Percentiles rank a stretch among this genome's conserved stretches.
Evolutionary conservation across 2,329 filamentous ascomycete genomes (phyloP).

Genomic region (Aspergillus proliferans): DNA sequence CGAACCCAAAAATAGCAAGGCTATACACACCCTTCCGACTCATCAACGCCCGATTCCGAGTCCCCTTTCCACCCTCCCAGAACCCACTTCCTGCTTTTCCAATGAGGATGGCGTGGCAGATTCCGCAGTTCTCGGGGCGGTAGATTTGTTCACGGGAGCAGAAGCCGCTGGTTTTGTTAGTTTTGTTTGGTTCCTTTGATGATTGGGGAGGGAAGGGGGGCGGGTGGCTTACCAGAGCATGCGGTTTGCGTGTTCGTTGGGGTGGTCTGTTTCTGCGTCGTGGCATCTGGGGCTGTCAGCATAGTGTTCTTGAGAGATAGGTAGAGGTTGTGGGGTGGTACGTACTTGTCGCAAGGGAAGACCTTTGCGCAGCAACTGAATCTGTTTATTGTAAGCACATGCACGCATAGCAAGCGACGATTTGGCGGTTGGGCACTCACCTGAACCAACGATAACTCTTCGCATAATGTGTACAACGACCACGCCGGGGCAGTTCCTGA

Average conservation of each 20-base stretch:
- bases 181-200: neutral
- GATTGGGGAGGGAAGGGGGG: neutral
- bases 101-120: conserved; percentile 65
- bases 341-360: conserved; percentile 51
- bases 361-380: conserved; percentile 54
- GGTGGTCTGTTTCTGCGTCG: conserved; percentile 63
- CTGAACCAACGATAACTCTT: conserved; percentile 54
- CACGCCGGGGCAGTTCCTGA: conserved; percentile 48
- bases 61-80: conserved; percentile 83
- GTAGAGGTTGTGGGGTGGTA: conserved; percentile 2
- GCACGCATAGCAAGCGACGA: too few relatives aligned
- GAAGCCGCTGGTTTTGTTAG: conserved; percentile 47
- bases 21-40: conserved; percentile 54
- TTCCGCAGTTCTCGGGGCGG: conserved; percentile 65
- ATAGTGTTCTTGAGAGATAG: neutral
- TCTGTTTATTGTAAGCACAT: conserved; percentile 24
- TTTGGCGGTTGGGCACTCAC: conserved; percentile 20
- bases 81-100: conserved; percentile 64
- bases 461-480: conserved; percentile 49
- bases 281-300: conserved; percentile 54
- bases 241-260: conserved; percentile 72
- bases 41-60: conserved; percentile 65
- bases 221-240: conserved; percentile 61
- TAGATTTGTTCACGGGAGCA: conserved; percentile 78
- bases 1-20: neutral